Base-by-base conservation (phyloP, 2,329 filamentous ascomycete species). In the Venturia oleaginea region DNA sequence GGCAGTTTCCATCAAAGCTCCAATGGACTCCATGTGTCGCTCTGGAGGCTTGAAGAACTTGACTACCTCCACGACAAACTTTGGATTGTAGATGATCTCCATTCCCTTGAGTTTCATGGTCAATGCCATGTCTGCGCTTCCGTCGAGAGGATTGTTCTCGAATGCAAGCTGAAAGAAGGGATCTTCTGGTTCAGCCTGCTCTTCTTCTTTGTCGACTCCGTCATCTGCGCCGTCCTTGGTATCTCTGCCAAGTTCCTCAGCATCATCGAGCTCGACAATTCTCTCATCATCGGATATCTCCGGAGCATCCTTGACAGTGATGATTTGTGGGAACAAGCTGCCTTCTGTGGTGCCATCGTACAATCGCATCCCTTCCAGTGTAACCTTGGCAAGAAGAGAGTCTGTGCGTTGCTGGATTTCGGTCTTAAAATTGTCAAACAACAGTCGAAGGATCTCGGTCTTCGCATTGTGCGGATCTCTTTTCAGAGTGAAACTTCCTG, bases 11-110 rank as follows among this genome's bases (percentile, higher is more conserved):
- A 99, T 91, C 64, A 99, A 82, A 1, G 94, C 95, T 15, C 87
- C 89, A 69, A 99, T 97, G 11, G 94, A 99, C 73, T 99, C 94
- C 92, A 99, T 97, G 73, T 99, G 95, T 61, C 92, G 84, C 74
- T 97, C 92, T 0, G 94, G 95, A 0, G 94, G 94, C 67, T 93
- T 89, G 80, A 99, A 99, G 79, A 99, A 99, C 69, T 92, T 91
- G 63, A 88, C 91, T 46, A 97, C 86, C 60, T 94, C 92, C 6
- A 96, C 86, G 0, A 97, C 83, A 69, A 97, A 95, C 68, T 88
- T 90, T 0, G 95, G 94, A 70, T 99, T 99, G 84, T 96, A 99
- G 30, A 99, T 91, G 64, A 99, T 89, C 74, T 99, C 95, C 69
- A 99, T 87, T 55, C 92, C 94, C 75, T 95, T 97, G 69, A 99